These are phyloP conservation scores for Lactifluus piperatus DNA, from an alignment of 768 basidiomycete genomes.

Conservation along the genomic window DNA sequence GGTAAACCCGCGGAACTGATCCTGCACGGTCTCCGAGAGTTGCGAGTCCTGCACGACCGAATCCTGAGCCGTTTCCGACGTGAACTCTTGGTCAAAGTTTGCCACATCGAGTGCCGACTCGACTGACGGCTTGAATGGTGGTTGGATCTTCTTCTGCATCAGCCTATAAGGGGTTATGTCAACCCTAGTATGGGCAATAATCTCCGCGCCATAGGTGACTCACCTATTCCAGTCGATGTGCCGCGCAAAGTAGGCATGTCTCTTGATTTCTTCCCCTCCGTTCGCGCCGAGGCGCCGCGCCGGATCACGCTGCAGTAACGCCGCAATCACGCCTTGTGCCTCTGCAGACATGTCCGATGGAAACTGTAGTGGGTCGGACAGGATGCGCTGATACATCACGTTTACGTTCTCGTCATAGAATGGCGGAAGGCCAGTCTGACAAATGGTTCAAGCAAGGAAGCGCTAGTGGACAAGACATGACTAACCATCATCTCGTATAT, in stretches of 20 bases:
- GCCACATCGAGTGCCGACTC: slow-evolving; percentile 92
- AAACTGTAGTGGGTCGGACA: slow-evolving; percentile 89
- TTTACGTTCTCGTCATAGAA: slow-evolving; percentile 99
- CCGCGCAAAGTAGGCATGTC: slow-evolving; percentile 89
- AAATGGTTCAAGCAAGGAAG: slow-evolving; percentile 12
- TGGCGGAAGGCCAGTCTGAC: slow-evolving; percentile 86
- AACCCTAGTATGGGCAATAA: background rate
- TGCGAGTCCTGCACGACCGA: slow-evolving; percentile 92
- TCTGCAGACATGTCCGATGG: slow-evolving; percentile 82
- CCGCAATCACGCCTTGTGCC: slow-evolving; percentile 82
- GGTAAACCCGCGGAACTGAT: slow-evolving; percentile 88
- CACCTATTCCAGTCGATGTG: slow-evolving; percentile 88
- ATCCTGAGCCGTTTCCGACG: slow-evolving; percentile 89
- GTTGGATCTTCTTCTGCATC: slow-evolving; percentile 90
- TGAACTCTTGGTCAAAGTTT: slow-evolving; percentile 98
- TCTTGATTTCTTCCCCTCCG: slow-evolving; percentile 93
- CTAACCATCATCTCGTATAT: slow-evolving; percentile 93
- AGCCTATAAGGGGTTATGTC: slow-evolving; percentile 35
- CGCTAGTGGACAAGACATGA: background rate
- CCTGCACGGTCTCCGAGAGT: slow-evolving; percentile 92
- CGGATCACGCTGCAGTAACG: slow-evolving; percentile 85
- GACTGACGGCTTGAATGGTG: slow-evolving; percentile 95
- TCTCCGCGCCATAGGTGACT: slow-evolving; percentile 22
- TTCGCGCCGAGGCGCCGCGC: slow-evolving; percentile 78
- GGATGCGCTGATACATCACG: slow-evolving; percentile 94